Percentiles rank a stretch among this genome's conserved stretches.
phyloP scores from a whole-genome alignment of 2,329 filamentous ascomycete species.

The Hansfordia pulvinata region DNA sequence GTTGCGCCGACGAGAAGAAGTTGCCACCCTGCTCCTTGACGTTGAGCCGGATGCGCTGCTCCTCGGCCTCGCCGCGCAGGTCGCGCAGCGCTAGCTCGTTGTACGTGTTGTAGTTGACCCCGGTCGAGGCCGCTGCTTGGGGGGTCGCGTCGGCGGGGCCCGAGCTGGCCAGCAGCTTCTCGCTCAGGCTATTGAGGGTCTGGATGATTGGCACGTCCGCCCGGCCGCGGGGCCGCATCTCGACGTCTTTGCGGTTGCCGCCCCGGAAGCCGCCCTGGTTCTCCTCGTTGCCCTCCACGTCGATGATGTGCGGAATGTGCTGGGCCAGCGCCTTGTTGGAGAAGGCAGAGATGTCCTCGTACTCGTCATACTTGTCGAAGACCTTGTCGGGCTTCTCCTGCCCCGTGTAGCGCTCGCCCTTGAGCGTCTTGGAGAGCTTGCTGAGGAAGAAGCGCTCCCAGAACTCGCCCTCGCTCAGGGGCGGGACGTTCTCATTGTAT shows the following conservation, averaged over 20 bases:
- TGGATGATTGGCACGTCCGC: slow-evolving; percentile 77
- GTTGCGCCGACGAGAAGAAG: slow-evolving; percentile 49
- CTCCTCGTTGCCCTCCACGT: slow-evolving; percentile 88
- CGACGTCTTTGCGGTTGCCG: slow-evolving; percentile 78
- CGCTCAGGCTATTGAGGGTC: slow-evolving; percentile 79
- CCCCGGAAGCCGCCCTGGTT: slow-evolving; percentile 72
- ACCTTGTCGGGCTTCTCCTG: slow-evolving; percentile 63
- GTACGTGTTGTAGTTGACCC: slow-evolving; percentile 60
- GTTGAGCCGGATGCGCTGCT: slow-evolving; percentile 70
- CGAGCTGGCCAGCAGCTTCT: slow-evolving; percentile 85
- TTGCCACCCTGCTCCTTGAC: slow-evolving; percentile 80
- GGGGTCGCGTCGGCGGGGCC: slow-evolving; percentile 61
- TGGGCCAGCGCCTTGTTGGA: slow-evolving; percentile 42
- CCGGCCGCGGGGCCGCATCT: slow-evolving; percentile 63
- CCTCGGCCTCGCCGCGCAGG: slow-evolving; percentile 58
- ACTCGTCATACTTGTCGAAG: slow-evolving; percentile 75
- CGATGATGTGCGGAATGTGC: slow-evolving; percentile 76
- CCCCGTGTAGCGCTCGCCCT: slow-evolving; percentile 75
- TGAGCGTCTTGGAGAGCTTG: slow-evolving; percentile 77
- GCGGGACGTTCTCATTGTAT: slow-evolving; percentile 87
- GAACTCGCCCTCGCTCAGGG: slow-evolving; percentile 66
- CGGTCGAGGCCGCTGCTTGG: slow-evolving; percentile 50
- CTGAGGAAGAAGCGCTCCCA: slow-evolving; percentile 94
- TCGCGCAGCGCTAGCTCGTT: slow-evolving; percentile 67
- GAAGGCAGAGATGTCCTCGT: slow-evolving; percentile 46